Evolutionary conservation across 2,329 filamentous ascomycete genomes (phyloP).

Genomic region (Alternaria infectoria): DNA sequence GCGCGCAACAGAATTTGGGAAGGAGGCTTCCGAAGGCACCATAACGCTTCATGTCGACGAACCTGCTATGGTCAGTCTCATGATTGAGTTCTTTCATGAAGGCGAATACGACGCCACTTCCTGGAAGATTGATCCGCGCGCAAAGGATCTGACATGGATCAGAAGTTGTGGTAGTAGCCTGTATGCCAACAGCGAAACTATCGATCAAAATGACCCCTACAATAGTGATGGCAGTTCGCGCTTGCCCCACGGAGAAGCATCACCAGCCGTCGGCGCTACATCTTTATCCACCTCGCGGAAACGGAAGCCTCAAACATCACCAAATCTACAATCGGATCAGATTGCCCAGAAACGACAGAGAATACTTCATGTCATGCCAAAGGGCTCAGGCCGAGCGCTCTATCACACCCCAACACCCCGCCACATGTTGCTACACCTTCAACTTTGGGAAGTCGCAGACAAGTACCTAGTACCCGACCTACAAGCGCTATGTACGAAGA

Average conservation of each 20-base stretch:
- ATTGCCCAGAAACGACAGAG: neutral
- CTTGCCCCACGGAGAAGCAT: neutral
- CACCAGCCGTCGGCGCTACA: neutral
- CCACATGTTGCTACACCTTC: neutral
- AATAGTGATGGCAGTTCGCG: neutral
- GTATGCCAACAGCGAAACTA: neutral
- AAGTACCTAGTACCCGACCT: neutral
- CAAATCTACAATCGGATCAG: accelerated
- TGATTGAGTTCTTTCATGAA: neutral
- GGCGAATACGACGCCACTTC: neutral
- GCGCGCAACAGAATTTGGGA: neutral
- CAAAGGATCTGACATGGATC: neutral
- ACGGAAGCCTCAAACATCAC: neutral
- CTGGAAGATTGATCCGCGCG: neutral
- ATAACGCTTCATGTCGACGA: neutral
- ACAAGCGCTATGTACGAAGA: neutral
- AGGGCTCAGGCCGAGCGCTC: neutral
- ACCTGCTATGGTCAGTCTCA: neutral
- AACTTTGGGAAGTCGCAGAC: neutral
- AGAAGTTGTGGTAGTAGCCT: neutral
- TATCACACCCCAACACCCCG: neutral
- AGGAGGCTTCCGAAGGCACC: neutral
- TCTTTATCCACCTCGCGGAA: neutral
- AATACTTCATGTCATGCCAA: neutral
- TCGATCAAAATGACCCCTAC: neutral